Conservation (phyloP, 768 basidiomycete species). For the Candolleomyces efflorescens region DNA sequence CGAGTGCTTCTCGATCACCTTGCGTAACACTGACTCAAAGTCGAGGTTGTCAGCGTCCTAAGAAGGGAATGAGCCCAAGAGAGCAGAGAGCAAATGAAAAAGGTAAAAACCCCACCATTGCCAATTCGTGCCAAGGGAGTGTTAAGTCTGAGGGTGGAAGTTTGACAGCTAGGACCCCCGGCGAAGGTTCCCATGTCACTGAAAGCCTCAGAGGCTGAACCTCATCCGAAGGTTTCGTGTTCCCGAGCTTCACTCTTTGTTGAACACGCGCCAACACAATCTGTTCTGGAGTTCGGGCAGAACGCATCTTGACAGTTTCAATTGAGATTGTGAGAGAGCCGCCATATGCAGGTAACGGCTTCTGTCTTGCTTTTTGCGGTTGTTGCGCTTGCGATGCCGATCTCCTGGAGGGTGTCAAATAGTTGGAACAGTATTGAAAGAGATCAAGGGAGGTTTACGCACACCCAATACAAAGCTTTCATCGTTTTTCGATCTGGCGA, state of each 20-base stretch:
- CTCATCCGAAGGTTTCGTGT: slow-evolving; percentile 61
- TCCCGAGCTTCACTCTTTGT: slow-evolving; percentile 56
- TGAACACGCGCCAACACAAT: slow-evolving; percentile 61
- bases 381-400: slow-evolving; percentile 28
- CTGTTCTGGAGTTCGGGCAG: slow-evolving; percentile 49
- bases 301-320: slow-evolving; percentile 41
- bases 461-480: slow-evolving; percentile 88
- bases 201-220: slow-evolving; percentile 65
- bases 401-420: slow-evolving; percentile 21
- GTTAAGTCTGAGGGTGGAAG: slow-evolving; percentile 45
- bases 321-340: slow-evolving; percentile 75
- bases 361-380: background rate
- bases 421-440: slow-evolving; percentile 6
- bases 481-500: slow-evolving; percentile 63
- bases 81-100: background rate
- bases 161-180: slow-evolving; percentile 58
- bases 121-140: slow-evolving; percentile 38
- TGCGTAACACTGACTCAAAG: slow-evolving; percentile 64
- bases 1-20: slow-evolving; percentile 63
- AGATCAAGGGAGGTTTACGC: slow-evolving; percentile 17
- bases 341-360: slow-evolving; percentile 47
- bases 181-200: slow-evolving; percentile 76
- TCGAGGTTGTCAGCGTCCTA: slow-evolving; percentile 69
- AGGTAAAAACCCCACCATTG: slow-evolving; percentile 46
- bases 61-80: background rate